Evolutionary conservation across 495 filamentous ascomycete species (phyloP).

Genomic region (Choiromyces venosus): DNA sequence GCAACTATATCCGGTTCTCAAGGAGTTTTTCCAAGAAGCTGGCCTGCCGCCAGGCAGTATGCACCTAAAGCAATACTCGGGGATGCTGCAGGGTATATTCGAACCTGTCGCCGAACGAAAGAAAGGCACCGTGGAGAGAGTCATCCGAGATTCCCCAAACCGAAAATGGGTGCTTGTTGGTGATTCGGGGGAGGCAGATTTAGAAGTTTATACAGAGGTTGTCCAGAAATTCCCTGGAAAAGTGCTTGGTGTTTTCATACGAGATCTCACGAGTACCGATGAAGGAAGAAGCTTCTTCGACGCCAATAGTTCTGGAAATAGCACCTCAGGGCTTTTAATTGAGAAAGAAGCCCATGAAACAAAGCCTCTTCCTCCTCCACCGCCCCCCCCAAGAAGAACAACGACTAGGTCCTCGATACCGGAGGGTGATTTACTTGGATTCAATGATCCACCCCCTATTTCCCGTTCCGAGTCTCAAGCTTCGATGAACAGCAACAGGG

Average conservation of each 20-base stretch:
- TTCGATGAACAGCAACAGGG: slow-evolving; percentile 39
- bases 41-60: slow-evolving; percentile 81
- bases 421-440: neutral
- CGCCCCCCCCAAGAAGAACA: neutral
- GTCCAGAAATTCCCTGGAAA: slow-evolving; percentile 73
- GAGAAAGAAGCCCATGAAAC: neutral
- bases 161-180: slow-evolving; percentile 86
- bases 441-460: neutral
- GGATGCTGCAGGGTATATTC: slow-evolving; percentile 95
- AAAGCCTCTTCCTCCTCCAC: neutral
- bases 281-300: slow-evolving; percentile 20
- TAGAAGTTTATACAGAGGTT: slow-evolving; percentile 96
- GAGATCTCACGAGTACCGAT: slow-evolving; percentile 68
- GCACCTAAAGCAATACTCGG: slow-evolving; percentile 90
- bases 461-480: neutral
- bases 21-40: slow-evolving; percentile 69
- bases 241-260: slow-evolving; percentile 81
- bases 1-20: slow-evolving; percentile 83
- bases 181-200: slow-evolving; percentile 91
- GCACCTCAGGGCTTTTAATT: neutral
- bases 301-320: neutral
- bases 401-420: neutral
- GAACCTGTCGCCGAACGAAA: slow-evolving; percentile 95
- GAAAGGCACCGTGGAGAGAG: slow-evolving; percentile 74
- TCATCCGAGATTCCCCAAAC: slow-evolving; percentile 83